Evolutionary conservation across 73 alveolate species (phyloP), one percentile per base, ranked within the genome.

Genomic region (Paramecium caudatum): DNA sequence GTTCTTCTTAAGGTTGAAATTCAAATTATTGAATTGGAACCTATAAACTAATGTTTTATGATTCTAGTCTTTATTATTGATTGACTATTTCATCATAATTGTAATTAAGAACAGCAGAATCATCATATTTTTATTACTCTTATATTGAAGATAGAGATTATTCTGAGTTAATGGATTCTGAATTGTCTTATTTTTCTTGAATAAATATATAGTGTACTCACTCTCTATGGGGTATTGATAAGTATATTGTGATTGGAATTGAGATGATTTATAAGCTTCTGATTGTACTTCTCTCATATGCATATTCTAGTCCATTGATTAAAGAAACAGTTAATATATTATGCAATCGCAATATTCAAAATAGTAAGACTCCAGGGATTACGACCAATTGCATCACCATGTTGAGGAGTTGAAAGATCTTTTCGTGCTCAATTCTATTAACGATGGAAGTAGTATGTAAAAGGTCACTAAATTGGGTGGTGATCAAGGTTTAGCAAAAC

Each of bases 391-490:
- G n/a, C n/a, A n/a, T 55, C 80, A 55, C 16, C 9, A 55, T 55
- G 30, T 55, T 55, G 80, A 55, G n/a, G 80, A 55, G 45, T 55
- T 55, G 80, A 55, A 55, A 10, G 62, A 74, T 7, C 32, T 74
- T 19, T 74, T 41, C 43, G 7, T 21, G 16, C 32, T 74, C 36
- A 45, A 74, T 74, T 37, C 62, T 19, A 74, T 74, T 15, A 74
- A 37, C 21, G 88, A 74, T 74, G 88, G 88, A 41, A 2, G 47
- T 16, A 41, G 69, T 43, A 21, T 74, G 17, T 16, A 37, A 19
- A 74, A 74, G 32, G 68, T 74, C 12, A 17, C 16, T 5, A 27
- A 39, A 46, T 65, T 45, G n/a, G 90, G 91, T 33, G 95, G 95
- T 34, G 78, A 62, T 19, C 46, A 91, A 46, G 94, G 84, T 8